phyloP scores from a whole-genome alignment of 2,329 filamentous ascomycete species.

The Cercospora janseana region DNA sequence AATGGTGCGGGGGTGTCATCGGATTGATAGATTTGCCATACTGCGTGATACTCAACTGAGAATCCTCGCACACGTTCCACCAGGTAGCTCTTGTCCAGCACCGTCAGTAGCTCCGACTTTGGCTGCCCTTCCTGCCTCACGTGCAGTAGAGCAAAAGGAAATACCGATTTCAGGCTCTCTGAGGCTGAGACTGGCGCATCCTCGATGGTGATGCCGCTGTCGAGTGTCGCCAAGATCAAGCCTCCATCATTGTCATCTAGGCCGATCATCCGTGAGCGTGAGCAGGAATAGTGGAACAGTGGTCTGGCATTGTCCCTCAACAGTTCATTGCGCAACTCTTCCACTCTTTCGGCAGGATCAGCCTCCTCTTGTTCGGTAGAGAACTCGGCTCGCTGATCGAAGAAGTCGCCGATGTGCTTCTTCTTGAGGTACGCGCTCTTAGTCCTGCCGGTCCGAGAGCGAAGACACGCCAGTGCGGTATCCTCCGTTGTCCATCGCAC shows the following conservation, averaged over 20 bases:
- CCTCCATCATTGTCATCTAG: conserved; percentile 45
- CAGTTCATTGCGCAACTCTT: conserved; percentile 45
- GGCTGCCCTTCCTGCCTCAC: conserved; percentile 50
- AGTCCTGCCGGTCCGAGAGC: conserved; percentile 20
- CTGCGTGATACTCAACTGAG: conserved; percentile 53
- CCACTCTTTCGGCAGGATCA: conserved; percentile 27
- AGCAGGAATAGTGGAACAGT: conserved; percentile 47
- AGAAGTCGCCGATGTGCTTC: conserved; percentile 44
- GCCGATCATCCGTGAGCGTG: conserved; percentile 50
- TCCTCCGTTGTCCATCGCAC: conserved; percentile 35
- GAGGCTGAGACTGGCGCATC: conserved; percentile 23
- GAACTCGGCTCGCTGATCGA: conserved; percentile 36
- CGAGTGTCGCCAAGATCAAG: conserved; percentile 50
- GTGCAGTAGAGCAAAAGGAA: conserved; percentile 54
- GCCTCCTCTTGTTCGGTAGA: conserved; percentile 27
- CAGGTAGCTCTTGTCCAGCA: conserved; percentile 44
- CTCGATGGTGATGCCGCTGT: conserved; percentile 48
- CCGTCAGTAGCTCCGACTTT: conserved; percentile 42
- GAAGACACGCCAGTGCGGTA: conserved; percentile 31
- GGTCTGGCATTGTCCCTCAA: conserved; percentile 47
- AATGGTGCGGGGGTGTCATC: conserved; percentile 47
- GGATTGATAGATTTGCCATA: conserved; percentile 50
- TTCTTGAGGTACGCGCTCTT: conserved; percentile 41
- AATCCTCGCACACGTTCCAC: conserved; percentile 55
- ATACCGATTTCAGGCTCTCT: conserved; percentile 31